Evolutionary conservation across 2,329 filamentous ascomycete species (phyloP).

Genomic region (Fusarium chlamydosporum): DNA sequence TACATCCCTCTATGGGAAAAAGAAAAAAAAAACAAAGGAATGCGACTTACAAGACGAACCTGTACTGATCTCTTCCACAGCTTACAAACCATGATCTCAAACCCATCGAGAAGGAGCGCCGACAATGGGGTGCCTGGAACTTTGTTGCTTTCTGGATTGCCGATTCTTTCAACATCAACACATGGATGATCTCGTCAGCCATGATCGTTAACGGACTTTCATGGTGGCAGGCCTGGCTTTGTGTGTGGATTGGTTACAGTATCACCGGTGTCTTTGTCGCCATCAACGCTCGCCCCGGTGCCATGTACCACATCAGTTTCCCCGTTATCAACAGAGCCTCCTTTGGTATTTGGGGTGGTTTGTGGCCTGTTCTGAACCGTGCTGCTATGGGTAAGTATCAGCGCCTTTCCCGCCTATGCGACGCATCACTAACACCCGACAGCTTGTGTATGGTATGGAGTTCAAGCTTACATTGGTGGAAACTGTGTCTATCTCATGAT

Average conservation of each 20-base stretch:
- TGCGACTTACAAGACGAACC: constrained; percentile 14
- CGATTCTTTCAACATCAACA: constrained; percentile 90
- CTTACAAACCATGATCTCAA: constrained; percentile 88
- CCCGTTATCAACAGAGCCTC: constrained; percentile 83
- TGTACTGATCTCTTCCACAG: constrained; percentile 55
- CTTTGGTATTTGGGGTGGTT: constrained; percentile 89
- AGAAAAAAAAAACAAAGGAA: background rate
- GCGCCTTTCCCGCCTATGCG: background rate
- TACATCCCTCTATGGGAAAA: no score
- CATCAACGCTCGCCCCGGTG: constrained; percentile 84
- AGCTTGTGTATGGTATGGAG: constrained; percentile 89
- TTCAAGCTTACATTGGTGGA: constrained; percentile 87
- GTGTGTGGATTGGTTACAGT: constrained; percentile 87
- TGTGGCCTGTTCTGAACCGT: constrained; percentile 92
- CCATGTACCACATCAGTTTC: constrained; percentile 90
- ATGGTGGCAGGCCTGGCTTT: constrained; percentile 94
- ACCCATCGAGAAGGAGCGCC: constrained; percentile 81
- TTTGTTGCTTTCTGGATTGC: constrained; percentile 91
- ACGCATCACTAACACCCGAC: constrained; percentile 27
- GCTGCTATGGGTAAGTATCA: constrained; percentile 76
- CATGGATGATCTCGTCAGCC: constrained; percentile 92
- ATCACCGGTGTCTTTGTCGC: constrained; percentile 83
- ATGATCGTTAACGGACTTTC: constrained; percentile 84
- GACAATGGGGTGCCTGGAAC: constrained; percentile 89
- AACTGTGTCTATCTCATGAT: constrained; percentile 93